These are phyloP conservation scores for Didymellaceae sp. DNA, from an alignment of 2,329 filamentous ascomycete species.

Conservation along the genomic window DNA sequence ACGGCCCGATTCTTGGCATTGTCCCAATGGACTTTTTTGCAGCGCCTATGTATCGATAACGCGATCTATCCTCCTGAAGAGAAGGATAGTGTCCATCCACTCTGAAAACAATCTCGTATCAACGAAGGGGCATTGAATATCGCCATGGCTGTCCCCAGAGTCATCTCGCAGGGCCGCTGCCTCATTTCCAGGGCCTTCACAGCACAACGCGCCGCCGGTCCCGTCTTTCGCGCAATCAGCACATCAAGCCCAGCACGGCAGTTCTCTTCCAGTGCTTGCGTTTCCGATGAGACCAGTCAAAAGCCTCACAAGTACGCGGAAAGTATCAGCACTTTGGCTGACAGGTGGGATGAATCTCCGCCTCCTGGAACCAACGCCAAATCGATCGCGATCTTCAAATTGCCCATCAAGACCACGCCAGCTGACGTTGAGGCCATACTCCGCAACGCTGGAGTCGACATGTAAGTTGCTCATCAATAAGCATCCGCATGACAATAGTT, in stretches of 20 bases:
- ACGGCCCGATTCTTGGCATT: no score
- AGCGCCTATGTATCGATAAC: no score
- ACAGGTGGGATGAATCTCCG: no score
- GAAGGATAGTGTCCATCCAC: no score
- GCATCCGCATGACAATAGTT: background rate
- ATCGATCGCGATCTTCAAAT: conserved; percentile 18
- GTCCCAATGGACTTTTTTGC: no score
- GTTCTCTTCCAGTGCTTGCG: conserved; percentile 19
- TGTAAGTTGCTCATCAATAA: conserved; percentile 22
- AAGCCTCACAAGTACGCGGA: conserved; percentile 16
- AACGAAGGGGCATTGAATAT: no score
- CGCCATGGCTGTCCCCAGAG: conserved; percentile 27
- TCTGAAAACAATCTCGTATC: no score
- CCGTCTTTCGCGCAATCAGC: conserved; percentile 17
- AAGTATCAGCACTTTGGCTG: conserved; percentile 4
- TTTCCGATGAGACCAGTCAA: conserved; percentile 11
- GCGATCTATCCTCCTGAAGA: no score
- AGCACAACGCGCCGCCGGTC: conserved; percentile 17
- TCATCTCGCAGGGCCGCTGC: conserved; percentile 15
- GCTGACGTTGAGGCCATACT: conserved; percentile 24
- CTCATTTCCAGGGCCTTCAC: conserved; percentile 20
- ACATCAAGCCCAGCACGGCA: conserved; percentile 17
- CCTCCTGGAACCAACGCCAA: conserved; percentile 4
- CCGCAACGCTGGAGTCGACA: conserved; percentile 19
- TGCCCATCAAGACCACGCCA: conserved; percentile 17